phyloP scores from a whole-genome alignment of 345 rosid species.

The Eucalyptus leucophloia region DNA sequence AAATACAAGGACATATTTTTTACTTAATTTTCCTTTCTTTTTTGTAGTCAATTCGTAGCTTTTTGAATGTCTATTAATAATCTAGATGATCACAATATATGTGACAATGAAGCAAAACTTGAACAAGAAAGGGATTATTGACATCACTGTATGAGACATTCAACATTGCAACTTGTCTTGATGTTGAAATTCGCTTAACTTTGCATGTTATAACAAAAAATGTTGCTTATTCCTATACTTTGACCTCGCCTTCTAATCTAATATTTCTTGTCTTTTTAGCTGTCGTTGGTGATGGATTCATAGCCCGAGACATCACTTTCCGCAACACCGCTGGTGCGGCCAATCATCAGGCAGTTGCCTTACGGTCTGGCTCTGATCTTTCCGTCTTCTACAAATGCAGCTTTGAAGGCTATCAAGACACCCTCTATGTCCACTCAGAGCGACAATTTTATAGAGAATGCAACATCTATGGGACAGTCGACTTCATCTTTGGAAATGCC shows the following conservation, averaged over 20 bases:
- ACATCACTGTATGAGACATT: neutral
- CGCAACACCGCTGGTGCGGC: constrained; percentile 58
- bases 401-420: constrained; percentile 56
- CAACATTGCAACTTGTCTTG: neutral
- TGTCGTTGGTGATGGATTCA: constrained; percentile 47
- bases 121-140: neutral
- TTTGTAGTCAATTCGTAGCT: neutral
- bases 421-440: constrained; percentile 44
- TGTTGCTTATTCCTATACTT: neutral
- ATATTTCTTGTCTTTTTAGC: constrained; percentile 16
- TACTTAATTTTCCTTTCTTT: no score
- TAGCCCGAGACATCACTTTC: constrained; percentile 50
- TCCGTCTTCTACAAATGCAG: constrained; percentile 54
- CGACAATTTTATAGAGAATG: constrained; percentile 55
- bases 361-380: constrained; percentile 59
- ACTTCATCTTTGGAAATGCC: constrained; percentile 55
- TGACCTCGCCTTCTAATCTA: neutral
- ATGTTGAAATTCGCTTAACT: neutral
- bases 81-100: neutral
- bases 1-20: neutral
- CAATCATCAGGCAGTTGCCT: constrained; percentile 58
- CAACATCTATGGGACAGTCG: constrained; percentile 44
- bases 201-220: neutral
- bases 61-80: neutral
- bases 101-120: neutral